phyloP scores from a whole-genome alignment of 2,329 filamentous ascomycete species.

The Thelonectria olida region DNA sequence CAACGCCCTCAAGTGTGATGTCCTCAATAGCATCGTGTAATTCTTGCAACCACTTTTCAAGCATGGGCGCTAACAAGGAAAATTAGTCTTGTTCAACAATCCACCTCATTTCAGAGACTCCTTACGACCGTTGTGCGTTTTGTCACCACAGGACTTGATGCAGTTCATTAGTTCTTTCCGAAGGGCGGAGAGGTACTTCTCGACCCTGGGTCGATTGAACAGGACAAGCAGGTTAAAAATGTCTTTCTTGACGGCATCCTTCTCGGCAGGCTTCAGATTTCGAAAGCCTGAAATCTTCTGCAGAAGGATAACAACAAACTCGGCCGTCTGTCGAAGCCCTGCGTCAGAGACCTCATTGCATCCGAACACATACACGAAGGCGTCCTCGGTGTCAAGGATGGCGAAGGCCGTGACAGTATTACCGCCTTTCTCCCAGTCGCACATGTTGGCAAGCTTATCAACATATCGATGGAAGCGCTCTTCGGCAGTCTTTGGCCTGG shows the following conservation, averaged over 20 bases:
- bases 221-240: slow-evolving; percentile 27
- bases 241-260: background rate
- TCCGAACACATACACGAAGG: slow-evolving; percentile 42
- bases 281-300: slow-evolving; percentile 11
- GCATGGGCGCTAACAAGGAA: background rate
- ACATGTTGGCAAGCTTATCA: slow-evolving; percentile 43
- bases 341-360: slow-evolving; percentile 37
- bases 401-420: slow-evolving; percentile 43
- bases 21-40: background rate
- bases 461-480: slow-evolving; percentile 41
- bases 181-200: slow-evolving; percentile 27
- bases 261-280: fast-evolving
- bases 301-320: slow-evolving; percentile 28
- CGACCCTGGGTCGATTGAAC: slow-evolving; percentile 31
- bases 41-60: background rate
- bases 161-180: slow-evolving; percentile 18
- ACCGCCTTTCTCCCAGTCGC: slow-evolving; percentile 41
- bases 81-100: background rate
- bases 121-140: slow-evolving; percentile 1
- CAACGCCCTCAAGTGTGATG: background rate
- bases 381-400: slow-evolving; percentile 39
- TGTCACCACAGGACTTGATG: slow-evolving; percentile 13
- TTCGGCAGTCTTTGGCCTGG: slow-evolving; percentile 26
- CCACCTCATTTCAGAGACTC: fast-evolving
- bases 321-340: background rate